These are phyloP conservation scores for Lepidopterella palustris DNA, from an alignment of 495 filamentous ascomycete genomes.

Conservation along the genomic window DNA sequence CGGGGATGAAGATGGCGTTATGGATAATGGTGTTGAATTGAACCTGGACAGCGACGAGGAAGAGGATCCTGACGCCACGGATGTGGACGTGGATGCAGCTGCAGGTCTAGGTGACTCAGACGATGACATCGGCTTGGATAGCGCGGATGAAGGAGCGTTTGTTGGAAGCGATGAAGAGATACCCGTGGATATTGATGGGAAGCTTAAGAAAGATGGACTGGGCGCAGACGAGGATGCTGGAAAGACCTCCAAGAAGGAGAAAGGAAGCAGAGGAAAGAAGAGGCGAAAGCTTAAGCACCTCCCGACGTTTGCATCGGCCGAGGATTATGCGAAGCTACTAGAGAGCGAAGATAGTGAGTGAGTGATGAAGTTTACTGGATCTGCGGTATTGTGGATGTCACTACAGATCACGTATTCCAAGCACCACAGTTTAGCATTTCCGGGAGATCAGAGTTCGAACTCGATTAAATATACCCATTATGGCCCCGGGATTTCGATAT, in stretches of 20 bases:
- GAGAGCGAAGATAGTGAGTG: constrained; percentile 61
- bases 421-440: too few species aligned
- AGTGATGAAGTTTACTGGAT: too few species aligned
- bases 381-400: too few species aligned
- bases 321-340: constrained; percentile 88
- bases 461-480: too few species aligned
- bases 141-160: constrained; percentile 41
- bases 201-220: constrained; percentile 38
- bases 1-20: constrained; percentile 31
- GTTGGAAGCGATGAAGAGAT: constrained; percentile 34
- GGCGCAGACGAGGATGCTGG: constrained; percentile 32
- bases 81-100: constrained; percentile 16
- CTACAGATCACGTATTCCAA: too few species aligned
- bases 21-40: constrained; percentile 51
- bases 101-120: constrained; percentile 30
- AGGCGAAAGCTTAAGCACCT: constrained; percentile 78
- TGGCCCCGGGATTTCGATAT: too few species aligned
- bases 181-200: constrained; percentile 31
- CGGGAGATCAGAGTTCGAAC: too few species aligned
- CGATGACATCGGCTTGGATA: constrained; percentile 40
- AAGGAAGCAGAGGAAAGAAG: constrained; percentile 47
- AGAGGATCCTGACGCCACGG: constrained; percentile 10
- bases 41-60: constrained; percentile 42
- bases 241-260: constrained; percentile 17
- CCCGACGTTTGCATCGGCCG: constrained; percentile 84